A percentile compares a stretch with the other conserved stretches of the same genome.
Conservation (phyloP, 2,329 filamentous ascomycete species). For the Teratosphaeria destructans region DNA sequence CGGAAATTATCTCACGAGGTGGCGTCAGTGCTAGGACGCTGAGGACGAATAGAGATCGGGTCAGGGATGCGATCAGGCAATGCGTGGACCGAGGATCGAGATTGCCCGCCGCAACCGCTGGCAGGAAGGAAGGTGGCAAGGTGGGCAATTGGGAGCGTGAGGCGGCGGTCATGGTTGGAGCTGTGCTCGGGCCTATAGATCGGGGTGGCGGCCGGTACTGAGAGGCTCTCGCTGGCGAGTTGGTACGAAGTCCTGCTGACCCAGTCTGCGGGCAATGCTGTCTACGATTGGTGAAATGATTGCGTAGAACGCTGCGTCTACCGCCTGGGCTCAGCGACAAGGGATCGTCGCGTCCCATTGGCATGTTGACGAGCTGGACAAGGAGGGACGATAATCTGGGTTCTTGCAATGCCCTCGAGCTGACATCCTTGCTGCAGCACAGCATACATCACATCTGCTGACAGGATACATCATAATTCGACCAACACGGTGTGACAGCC, state of each 20-base stretch:
- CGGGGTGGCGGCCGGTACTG: constrained; percentile 9
- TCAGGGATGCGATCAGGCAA: constrained; percentile 68
- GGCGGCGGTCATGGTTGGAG: constrained; percentile 87
- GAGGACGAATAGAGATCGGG: constrained; percentile 60
- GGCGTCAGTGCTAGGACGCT: constrained; percentile 77
- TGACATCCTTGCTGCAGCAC: too few species aligned
- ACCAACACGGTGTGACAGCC: too few species aligned
- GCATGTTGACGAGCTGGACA: too few species aligned
- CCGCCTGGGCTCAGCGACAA: too few species aligned
- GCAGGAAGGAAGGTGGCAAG: constrained; percentile 19
- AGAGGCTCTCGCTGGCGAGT: neutral
- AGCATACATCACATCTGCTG: too few species aligned
- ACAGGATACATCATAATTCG: too few species aligned
- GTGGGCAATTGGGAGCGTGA: constrained; percentile 71
- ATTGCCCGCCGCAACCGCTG: constrained; percentile 44
- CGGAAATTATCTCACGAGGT: constrained; percentile 73
- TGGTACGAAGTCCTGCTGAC: neutral
- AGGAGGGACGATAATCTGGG: too few species aligned
- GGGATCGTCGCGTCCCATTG: too few species aligned
- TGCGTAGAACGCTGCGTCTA: too few species aligned
- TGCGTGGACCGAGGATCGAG: constrained; percentile 72
- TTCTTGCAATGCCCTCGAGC: too few species aligned
- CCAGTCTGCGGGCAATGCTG: too few species aligned
- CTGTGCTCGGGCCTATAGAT: constrained; percentile 53
- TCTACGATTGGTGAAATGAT: too few species aligned